Evolutionary conservation across 495 filamentous ascomycete genomes (phyloP), one percentile per base, ranked within the genome.

Genomic region (Alectoria sarmentosa): DNA sequence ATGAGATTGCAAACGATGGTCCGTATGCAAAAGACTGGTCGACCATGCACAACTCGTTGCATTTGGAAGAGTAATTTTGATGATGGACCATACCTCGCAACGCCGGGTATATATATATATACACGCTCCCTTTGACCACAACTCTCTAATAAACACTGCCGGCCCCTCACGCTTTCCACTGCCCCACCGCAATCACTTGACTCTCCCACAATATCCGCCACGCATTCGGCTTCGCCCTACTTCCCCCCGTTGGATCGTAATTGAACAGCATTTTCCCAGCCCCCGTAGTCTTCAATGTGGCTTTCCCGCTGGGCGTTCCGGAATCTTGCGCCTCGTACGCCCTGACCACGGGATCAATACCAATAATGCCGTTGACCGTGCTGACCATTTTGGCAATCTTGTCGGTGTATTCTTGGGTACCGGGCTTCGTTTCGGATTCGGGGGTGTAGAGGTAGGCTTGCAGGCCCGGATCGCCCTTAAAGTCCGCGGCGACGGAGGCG

Each of bases 141-240:
- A n/a, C n/a, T n/a, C n/a, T n/a, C n/a, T n/a, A n/a, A n/a, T n/a
- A n/a, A n/a, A n/a, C n/a, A n/a, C 38, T 39, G 2, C 7, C 38
- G 14, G 9, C 38, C 36, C 38, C 38, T 39, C 38, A 39, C 38
- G 38, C 38, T 13, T 57, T n/a, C 30, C 30, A 57, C 36, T 57
- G 54, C 7, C 36, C 30, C 17, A 36, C 54, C 30, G 36, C 30
- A 21, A 57, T n/a, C 6, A 21, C 17, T 19, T 36, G 30, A 34
- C 5, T 57, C n/a, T 57, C 30, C 54, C 30, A 57, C 19, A 57
- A 10, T 3, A 57, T 57, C 30, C 54, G 30, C 54, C 54, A 57
- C 36, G 54, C 54, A 17, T 15, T 36, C 15, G 2, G 11, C 36
- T 17, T 6, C 17, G 15, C 6, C 30, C 15, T 6, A 17, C 54